These are phyloP conservation scores for Cairneyella variabilis DNA, from an alignment of 495 filamentous ascomycete species.

Conservation along the genomic window DNA sequence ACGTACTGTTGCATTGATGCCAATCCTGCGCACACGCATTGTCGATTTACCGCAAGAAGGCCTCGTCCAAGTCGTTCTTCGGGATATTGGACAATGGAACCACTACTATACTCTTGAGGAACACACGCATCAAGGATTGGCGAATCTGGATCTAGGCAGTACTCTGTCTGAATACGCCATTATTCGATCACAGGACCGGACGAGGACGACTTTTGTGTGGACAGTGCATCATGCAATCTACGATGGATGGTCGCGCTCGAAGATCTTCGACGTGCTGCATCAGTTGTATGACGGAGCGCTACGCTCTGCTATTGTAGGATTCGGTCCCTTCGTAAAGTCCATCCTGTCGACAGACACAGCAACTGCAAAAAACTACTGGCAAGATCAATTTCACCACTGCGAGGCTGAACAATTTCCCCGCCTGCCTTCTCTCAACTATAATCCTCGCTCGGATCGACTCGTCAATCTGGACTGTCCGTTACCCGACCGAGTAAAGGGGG, in stretches of 20 bases:
- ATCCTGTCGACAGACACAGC: neutral
- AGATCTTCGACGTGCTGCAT: neutral
- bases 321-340: neutral
- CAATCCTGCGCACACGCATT: conserved; percentile 49
- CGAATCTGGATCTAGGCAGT: neutral
- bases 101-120: neutral
- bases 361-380: neutral
- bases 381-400: neutral
- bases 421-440: neutral
- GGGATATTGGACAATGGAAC: neutral
- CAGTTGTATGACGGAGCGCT: neutral
- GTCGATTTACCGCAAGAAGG: conserved; percentile 39
- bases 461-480: neutral
- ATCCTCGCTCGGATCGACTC: neutral
- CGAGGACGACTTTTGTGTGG: neutral
- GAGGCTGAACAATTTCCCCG: neutral
- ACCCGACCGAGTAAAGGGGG: neutral
- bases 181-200: neutral
- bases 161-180: neutral
- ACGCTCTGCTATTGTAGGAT: neutral
- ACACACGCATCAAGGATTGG: too few species aligned
- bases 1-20: neutral
- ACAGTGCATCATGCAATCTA: conserved; percentile 14
- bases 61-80: conserved; percentile 49
- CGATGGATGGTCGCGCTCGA: conserved; percentile 8